phyloP scores from a whole-genome alignment of 192 early-diverging fungal genomes.

The Mortierella claussenii region DNA sequence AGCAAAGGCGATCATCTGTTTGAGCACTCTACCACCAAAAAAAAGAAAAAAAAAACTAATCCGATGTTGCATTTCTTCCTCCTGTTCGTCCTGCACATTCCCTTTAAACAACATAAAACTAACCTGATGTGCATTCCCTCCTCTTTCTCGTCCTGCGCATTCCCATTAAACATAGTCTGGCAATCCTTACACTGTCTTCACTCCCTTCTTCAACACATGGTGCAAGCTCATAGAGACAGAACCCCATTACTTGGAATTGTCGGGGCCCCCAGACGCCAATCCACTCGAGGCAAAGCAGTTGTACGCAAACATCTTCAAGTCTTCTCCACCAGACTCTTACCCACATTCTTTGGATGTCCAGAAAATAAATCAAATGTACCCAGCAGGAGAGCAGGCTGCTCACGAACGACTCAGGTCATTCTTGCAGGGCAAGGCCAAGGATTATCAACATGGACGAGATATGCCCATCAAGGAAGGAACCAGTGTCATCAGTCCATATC shows the following conservation, averaged over 20 bases:
- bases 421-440: slow-evolving; percentile 23
- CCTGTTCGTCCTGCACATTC: neutral
- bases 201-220: slow-evolving; percentile 46
- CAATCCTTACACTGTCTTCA: slow-evolving; percentile 43
- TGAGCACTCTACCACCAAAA: no score
- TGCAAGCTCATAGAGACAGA: slow-evolving; percentile 40
- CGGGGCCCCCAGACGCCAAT: slow-evolving; percentile 14
- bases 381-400: slow-evolving; percentile 64
- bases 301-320: slow-evolving; percentile 17
- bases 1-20: no score
- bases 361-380: slow-evolving; percentile 24
- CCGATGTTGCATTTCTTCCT: no score
- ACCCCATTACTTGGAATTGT: slow-evolving; percentile 25
- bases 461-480: slow-evolving; percentile 52
- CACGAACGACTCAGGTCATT: slow-evolving; percentile 52
- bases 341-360: slow-evolving; percentile 22
- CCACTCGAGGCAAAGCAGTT: slow-evolving; percentile 7
- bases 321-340: slow-evolving; percentile 10
- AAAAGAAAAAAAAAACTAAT: neutral
- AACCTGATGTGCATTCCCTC: no score
- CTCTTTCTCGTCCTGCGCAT: neutral
- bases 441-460: slow-evolving; percentile 60
- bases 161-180: slow-evolving; percentile 12
- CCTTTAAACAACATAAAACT: neutral
- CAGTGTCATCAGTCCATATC: slow-evolving; percentile 62